Evolutionary conservation across 2,329 filamentous ascomycete species (phyloP), one percentile per base, ranked within the genome.

Genomic region (Aspergillus tubingensis): DNA sequence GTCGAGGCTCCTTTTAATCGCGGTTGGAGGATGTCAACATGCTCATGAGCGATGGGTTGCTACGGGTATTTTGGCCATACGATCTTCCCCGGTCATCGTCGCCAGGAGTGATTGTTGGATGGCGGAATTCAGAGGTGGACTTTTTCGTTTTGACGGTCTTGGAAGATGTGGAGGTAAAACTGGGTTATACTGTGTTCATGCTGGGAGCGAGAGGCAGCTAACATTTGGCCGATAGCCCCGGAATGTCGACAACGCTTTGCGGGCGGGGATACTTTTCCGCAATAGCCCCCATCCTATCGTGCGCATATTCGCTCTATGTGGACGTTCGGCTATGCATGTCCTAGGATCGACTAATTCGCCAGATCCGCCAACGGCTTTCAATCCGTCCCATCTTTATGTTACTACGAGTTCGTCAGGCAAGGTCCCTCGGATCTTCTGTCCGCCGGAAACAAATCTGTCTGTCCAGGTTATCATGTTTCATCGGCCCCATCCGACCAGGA

Each of bases 31-130:
- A 81, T 86, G 84, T 79, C 82, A 86, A 82, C 76, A 88, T 88
- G 86, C 81, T 86, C 76, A 80, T 82, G 79, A 81, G 80, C 70
- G 85, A 95, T 91, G 93, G 91, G 73, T 83, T 98, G 82, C 92
- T 98, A 88, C 92, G 95, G 82, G 88, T 99, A 81, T 98, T 99
- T 82, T 99, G 95, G 95, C 96, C 95, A 71, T 90, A 90, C 72
- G 93, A 96, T 79, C 87, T 91, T 72, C 84, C 86, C 57, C 85
- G 83, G 76, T 90, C 88, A 58, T 85, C 87, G 67, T 83, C 86
- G 59, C 86, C 91, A 44, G 95, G 94, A 48, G 91, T 97, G 62
- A 87, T 99, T 65, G 91, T 99, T 50, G 95, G 95, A 72, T 99
- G 94, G 92, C 88, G 90, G 71, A 99, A 99, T 77, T 97, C 94